A percentile compares a stretch with the other conserved stretches of the same genome.
phyloP scores from a whole-genome alignment of 805 yeast genomes.

The Kluyveromyces wickerhamii region DNA sequence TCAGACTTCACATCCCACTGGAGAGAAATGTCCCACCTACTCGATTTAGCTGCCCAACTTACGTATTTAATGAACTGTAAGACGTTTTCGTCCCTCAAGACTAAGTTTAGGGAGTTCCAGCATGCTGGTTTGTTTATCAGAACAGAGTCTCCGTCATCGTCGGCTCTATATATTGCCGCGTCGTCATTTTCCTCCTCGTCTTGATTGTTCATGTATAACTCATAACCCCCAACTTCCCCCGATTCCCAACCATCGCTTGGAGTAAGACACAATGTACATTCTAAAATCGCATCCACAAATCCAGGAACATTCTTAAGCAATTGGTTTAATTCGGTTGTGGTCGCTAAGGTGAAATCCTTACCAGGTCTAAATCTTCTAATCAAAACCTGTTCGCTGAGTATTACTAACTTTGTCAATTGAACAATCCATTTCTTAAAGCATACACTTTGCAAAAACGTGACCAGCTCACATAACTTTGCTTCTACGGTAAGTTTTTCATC shows the following conservation, averaged over 20 bases:
- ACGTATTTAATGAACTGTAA: slow-evolving; percentile 89
- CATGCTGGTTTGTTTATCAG: slow-evolving; percentile 70
- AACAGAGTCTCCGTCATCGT: slow-evolving; percentile 64
- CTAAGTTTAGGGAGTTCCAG: slow-evolving; percentile 73
- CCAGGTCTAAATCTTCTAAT: slow-evolving; percentile 93
- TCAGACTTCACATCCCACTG: slow-evolving; percentile 65
- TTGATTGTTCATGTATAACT: slow-evolving; percentile 70
- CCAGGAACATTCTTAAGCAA: slow-evolving; percentile 28
- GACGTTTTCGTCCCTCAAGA: slow-evolving; percentile 78
- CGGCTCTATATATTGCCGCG: slow-evolving; percentile 70
- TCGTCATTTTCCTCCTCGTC: slow-evolving; percentile 51
- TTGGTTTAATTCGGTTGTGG: slow-evolving; percentile 39
- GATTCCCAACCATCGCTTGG: slow-evolving; percentile 76
- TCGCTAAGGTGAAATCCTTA: slow-evolving; percentile 85
- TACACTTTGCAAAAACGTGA: slow-evolving; percentile 48
- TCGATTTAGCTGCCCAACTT: slow-evolving; percentile 77
- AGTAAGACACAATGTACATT: slow-evolving; percentile 75
- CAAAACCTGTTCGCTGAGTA: slow-evolving; percentile 58
- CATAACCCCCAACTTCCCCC: slow-evolving; percentile 94
- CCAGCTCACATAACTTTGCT: slow-evolving; percentile 41
- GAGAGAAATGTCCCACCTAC: slow-evolving; percentile 83
- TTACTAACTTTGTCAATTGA: slow-evolving; percentile 50
- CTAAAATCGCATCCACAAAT: slow-evolving; percentile 45
- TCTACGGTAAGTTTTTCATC: slow-evolving; percentile 27
- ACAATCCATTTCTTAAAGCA: slow-evolving; percentile 66